Base-by-base conservation (phyloP, 164 flowering plant genomes). In the Warburgia ugandensis region DNA sequence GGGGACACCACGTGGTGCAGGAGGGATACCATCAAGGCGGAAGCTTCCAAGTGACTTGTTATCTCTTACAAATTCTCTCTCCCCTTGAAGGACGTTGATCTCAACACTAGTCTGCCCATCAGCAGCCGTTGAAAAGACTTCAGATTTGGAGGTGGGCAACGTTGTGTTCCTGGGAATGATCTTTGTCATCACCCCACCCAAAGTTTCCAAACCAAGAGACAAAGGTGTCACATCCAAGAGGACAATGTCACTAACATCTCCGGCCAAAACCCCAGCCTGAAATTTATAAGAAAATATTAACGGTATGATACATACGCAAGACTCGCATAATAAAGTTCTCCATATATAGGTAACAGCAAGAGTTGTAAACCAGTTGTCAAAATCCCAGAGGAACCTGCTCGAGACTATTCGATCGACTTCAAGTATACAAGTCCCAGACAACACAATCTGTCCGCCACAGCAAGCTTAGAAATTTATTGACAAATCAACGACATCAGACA, bases 1-100 rank as follows among this genome's bases (percentile, higher is more conserved):
- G 4, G 79, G 79, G 39, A 75, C 79, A 23, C 79, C 79, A 45
- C 92, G 85, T 16, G 87, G 89, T 2, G 94, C 88, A 0, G 94
- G 94, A 2, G 89, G 89, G 31, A 84, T 82, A 20, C 94, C 94
- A 69, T 84, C 94, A 5, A 84, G 54, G 5, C 94, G 88, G 89
- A 84, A 84, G 57, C 84, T 81, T 13, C 94, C 94, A 33, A 84
- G 76, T 55, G 89, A 84, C 44, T 84, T 84, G 71, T 84, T 84
- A 58, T 84, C 94, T 66, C 80, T 73, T 5, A 84, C 92, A 67
- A 84, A 84, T 60, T 84, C 92, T 48, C 92, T 73, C 57, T 84
- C 92, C 14, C 94, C 94, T 47, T 84, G 94, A 19, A 84, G 82
- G 14, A 84, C 89, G 60, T 79, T 81, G 21, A 84, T 83, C 67